Evolutionary conservation across 257 asterid genomes (phyloP), one percentile per base, ranked within the genome.

Genomic region (Anisodus tanguticus): DNA sequence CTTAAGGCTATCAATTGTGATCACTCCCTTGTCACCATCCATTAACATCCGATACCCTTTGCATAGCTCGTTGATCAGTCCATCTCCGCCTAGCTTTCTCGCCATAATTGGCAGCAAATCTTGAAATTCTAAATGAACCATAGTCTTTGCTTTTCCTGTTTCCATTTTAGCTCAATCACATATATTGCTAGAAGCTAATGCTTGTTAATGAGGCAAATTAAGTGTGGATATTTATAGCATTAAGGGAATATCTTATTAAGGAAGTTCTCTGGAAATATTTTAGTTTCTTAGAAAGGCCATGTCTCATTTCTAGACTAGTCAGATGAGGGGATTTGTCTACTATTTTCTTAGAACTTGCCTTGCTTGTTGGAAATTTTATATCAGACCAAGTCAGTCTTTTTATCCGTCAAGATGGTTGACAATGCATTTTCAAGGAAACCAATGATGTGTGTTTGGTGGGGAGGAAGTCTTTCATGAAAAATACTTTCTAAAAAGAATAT

Each of bases 31-130:
- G 4, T 84, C 82, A 35, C 55, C 43, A 60, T 85, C 86, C 67
- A 69, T 81, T 43, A 78, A 81, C 12, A 82, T 78, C 79, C 22
- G 26, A 74, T 62, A 87, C 11, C 85, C 89, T 71, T 84, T 80
- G 45, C 84, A 84, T 4, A 82, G 81, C 84, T 83, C 85, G 22
- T 11, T 60, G 1, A 83, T 78, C 77, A 82, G 64, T 43, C 85
- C 85, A n/a, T 85, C 83, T 51, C 82, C 83, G 4, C 88, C 86
- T 6, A 87, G 77, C 37, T 79, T 85, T 26, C 6, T 22, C 5
- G 84, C 85, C 84, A 82, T 84, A 12, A 60, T 41, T 13, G 89
- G 86, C 22, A 82, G 37, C 41, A 87, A 58, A 58, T 87, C 89
- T 79, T 85, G 84, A 49, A 85, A 78, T 35, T 55, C 71, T 62